These are phyloP conservation scores for Fraxinus americana DNA, from an alignment of 257 asterid species.

Conservation along the genomic window DNA sequence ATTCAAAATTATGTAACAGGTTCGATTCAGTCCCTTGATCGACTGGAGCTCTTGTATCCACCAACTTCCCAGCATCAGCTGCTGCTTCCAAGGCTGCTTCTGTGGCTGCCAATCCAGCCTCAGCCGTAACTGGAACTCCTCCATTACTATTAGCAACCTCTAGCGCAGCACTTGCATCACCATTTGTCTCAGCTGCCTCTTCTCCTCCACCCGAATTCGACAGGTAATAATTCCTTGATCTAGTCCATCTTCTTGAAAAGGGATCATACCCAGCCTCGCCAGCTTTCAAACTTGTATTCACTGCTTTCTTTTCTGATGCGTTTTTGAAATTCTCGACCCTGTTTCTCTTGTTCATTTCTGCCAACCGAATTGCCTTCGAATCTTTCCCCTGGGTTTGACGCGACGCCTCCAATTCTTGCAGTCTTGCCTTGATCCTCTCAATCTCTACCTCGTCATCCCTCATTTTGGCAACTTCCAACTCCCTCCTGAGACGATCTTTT, in stretches of 20 bases:
- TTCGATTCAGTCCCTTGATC: conserved; percentile 78
- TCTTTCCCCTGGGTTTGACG: conserved; percentile 64
- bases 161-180: conserved; percentile 39
- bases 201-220: conserved; percentile 44
- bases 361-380: conserved; percentile 74
- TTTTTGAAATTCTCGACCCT: conserved; percentile 87
- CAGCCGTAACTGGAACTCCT: conserved; percentile 28
- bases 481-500: conserved; percentile 85
- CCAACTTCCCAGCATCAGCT: conserved; percentile 87
- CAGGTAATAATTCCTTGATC: conserved; percentile 81
- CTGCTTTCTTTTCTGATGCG: conserved; percentile 75
- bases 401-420: conserved; percentile 70
- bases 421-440: conserved; percentile 69
- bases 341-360: conserved; percentile 91
- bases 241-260: conserved; percentile 96
- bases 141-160: conserved; percentile 29
- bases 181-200: conserved; percentile 36
- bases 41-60: conserved; percentile 83
- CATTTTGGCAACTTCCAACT: conserved; percentile 79
- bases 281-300: conserved; percentile 56
- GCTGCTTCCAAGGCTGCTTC: conserved; percentile 80
- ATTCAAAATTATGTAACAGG: conserved; percentile 64
- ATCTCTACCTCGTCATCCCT: conserved; percentile 72
- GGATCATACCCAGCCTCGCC: conserved; percentile 98
- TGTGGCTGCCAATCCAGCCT: conserved; percentile 60